Base-by-base conservation (phyloP, 768 basidiomycete species). In the Suillus tomentosus region DNA sequence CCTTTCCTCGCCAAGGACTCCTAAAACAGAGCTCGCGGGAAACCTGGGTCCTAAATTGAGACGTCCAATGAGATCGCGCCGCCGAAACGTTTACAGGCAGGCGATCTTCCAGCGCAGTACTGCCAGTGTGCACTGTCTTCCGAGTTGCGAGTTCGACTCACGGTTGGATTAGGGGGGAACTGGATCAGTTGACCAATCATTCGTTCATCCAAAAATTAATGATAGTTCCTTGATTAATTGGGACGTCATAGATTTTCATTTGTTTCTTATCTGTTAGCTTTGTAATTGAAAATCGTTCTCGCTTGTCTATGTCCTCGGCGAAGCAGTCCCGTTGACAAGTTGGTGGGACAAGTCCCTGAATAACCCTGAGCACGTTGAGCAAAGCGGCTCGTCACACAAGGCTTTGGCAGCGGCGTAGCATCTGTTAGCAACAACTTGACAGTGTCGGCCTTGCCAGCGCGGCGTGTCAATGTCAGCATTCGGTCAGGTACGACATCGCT, bases 211-310 rank as follows among this genome's bases (percentile, higher is more conserved):
- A 34, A 2, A 54, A 54, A 54, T 54, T 54, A 54, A 54, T 54
- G 53, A 54, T 17, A 54, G 31, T 54, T 13, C 19, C 19, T 54
- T 34, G 53, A 54, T 54, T 54, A 34, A 54, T 54, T 54, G 19
- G 31, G 34, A 54, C 31, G 53, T 54, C 53, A 34, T 54, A n/a
- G 53, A 54, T 54, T 54, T 54, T 54, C 53, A 54, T 54, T 54
- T 54, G 3, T 19, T 31, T 34, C 53, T 54, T 54, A 54, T 54
- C 53, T 54, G 34, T 19, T 54, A 19, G 11, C 19, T 54, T 54
- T 54, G 53, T 54, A 54, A 54, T 54, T 34, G 53, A 54, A 54
- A 54, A 34, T 34, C 53, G 17, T 11, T 36, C 31, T 54, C 53
- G 53, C 53, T 34, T 54, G 31, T 34, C 31, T 54, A 54, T 54